Base-by-base conservation (phyloP, 768 basidiomycete genomes). In the Mycena olivaceomarginata region DNA sequence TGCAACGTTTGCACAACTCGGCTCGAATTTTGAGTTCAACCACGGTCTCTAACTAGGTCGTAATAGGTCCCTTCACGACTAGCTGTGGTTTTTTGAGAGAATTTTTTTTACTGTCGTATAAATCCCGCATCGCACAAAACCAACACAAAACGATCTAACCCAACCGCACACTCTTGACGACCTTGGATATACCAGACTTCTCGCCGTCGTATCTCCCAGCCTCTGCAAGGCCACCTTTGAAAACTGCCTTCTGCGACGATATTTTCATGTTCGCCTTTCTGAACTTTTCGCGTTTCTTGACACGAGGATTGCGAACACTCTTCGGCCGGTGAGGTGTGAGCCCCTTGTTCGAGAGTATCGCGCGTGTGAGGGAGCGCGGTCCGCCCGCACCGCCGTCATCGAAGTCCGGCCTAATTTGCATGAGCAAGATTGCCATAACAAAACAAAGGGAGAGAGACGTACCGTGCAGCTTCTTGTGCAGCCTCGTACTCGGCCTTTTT, bases 231-330 rank as follows among this genome's bases (percentile, higher is more conserved):
- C 97, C 97, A 70, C 97, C 97, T 84, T 95, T 98, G 92, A 93
- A 99, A n/a, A 97, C 90, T 20, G 97, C 93, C 85, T 96, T 95
- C 85, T 97, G 97, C 31, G 95, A 97, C 40, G 94, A 87, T 16
- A 99, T 88, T 86, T 94, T 97, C 88, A 95, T 97, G 90, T 98
- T 96, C 78, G 98, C 98, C 87, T 98, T 95, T 82, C 98, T 98
- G 89, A 94, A 99, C 82, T 91, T 94, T 86, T 94, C 91, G 45
- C 97, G 92, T 85, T 99, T 99, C 92, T 99, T 99, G 85, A 99
- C 97, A 76, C 98, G 93, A 56, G 98, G 98, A 87, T 99, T 99
- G 79, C 98, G 96, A 48, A 97, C 96, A 71, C 91, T 90, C 87
- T 99, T 99, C 57, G 95, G 88, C 72, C 98, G 93, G 77, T 90